Conservation (phyloP, 805 yeast genomes). For the Pichia sporocuriosa region DNA sequence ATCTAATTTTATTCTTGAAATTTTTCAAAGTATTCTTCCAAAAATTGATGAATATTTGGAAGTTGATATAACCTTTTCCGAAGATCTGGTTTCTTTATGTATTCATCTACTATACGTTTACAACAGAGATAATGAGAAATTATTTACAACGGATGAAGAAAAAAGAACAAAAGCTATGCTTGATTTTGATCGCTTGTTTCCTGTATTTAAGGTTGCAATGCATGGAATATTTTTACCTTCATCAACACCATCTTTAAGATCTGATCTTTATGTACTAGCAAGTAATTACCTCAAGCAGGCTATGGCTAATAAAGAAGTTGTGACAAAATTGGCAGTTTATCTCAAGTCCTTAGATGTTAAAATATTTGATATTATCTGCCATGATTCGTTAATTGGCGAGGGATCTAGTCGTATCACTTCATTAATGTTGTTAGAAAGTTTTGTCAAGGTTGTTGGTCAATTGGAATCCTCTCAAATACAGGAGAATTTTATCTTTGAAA, state of each 20-base stretch:
- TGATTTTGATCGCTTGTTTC: constrained; percentile 49
- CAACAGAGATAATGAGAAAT: constrained; percentile 34
- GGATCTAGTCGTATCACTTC: constrained; percentile 73
- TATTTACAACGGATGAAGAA: constrained; percentile 24
- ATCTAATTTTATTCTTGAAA: constrained; percentile 62
- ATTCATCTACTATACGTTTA: constrained; percentile 63
- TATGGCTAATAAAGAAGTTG: constrained; percentile 33
- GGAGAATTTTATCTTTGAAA: constrained; percentile 50
- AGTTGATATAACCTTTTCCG: constrained; percentile 57
- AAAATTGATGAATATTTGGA: constrained; percentile 70
- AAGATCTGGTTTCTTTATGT: constrained; percentile 69
- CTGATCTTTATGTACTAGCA: constrained; percentile 72
- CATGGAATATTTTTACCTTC: constrained; percentile 66
- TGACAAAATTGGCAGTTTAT: constrained; percentile 44
- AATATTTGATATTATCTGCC: constrained; percentile 58
- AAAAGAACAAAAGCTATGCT: constrained; percentile 29
- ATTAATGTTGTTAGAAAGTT: constrained; percentile 57
- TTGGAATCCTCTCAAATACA: constrained; percentile 48
- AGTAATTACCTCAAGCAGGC: constrained; percentile 57
- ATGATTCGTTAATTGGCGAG: constrained; percentile 75
- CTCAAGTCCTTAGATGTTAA: constrained; percentile 54
- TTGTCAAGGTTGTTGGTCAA: constrained; percentile 34
- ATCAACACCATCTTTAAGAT: constrained; percentile 60
- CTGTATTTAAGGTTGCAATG: constrained; percentile 67
- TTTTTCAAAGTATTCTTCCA: constrained; percentile 70